These are phyloP conservation scores for Cairneyella variabilis DNA, from an alignment of 495 filamentous ascomycete genomes.

Conservation along the genomic window DNA sequence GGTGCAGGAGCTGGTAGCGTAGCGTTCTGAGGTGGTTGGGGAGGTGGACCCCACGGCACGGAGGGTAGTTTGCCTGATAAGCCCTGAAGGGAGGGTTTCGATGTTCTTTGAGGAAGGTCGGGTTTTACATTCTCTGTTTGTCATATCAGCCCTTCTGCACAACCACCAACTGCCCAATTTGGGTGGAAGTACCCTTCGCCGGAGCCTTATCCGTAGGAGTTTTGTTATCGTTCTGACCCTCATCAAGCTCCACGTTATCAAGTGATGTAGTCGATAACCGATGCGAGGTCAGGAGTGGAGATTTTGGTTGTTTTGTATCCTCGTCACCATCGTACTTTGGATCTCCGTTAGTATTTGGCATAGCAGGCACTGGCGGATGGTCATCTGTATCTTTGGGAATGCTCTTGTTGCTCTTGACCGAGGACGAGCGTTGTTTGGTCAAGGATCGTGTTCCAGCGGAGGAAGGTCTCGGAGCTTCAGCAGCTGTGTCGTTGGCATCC, in stretches of 20 bases:
- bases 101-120: constrained; percentile 7
- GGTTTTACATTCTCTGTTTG: constrained; percentile 19
- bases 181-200: constrained; percentile 24
- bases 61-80: constrained; percentile 48
- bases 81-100: constrained; percentile 34
- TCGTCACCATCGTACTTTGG: constrained; percentile 11
- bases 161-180: neutral
- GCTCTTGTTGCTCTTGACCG: constrained; percentile 43
- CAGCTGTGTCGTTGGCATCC: constrained; percentile 59
- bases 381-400: neutral
- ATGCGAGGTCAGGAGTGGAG: constrained; percentile 55
- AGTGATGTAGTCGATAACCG: constrained; percentile 62
- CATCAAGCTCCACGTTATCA: constrained; percentile 67
- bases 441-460: constrained; percentile 35
- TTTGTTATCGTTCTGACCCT: constrained; percentile 34
- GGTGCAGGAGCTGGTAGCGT: constrained; percentile 27
- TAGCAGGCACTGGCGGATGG: constrained; percentile 24
- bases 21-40: constrained; percentile 25
- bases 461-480: constrained; percentile 32
- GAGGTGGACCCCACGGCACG: constrained; percentile 47
- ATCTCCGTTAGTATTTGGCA: constrained; percentile 27
- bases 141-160: constrained; percentile 23
- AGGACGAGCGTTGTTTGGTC: constrained; percentile 24
- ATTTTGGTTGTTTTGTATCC: constrained; percentile 39
- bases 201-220: constrained; percentile 43